phyloP scores from a whole-genome alignment of 2,329 filamentous ascomycete species.

The Aspergillus ustus region DNA sequence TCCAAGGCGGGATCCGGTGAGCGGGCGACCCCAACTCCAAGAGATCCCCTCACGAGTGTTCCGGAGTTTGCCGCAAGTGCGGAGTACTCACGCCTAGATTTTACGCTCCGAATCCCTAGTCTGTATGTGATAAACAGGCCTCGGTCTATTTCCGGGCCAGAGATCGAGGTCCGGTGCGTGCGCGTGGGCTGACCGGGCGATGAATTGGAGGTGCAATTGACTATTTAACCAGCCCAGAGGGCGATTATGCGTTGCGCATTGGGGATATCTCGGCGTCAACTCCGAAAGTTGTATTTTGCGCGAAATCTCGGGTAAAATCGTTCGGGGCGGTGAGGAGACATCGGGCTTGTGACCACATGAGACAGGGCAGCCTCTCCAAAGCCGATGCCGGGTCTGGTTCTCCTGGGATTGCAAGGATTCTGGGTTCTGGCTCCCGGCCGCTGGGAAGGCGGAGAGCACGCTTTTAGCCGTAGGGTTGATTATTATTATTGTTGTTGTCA shows the following conservation, averaged over 20 bases:
- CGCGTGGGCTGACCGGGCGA: neutral
- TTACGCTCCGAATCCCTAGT: neutral
- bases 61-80: conserved; percentile 22
- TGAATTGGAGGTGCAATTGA: neutral
- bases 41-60: conserved; percentile 11
- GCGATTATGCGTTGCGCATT: neutral
- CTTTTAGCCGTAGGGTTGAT: conserved; percentile 1
- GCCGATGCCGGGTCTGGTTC: conserved; percentile 10
- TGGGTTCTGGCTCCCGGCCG: neutral
- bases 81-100: neutral
- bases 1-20: conserved; percentile 3
- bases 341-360: conserved; percentile 1
- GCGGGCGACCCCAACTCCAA: conserved; percentile 1
- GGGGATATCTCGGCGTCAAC: neutral
- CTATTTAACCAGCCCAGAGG: neutral
- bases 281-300: neutral
- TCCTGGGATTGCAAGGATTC: neutral
- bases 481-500: conserved; percentile 14
- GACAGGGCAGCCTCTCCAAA: neutral
- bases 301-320: conserved; percentile 9
- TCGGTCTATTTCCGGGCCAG: neutral
- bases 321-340: conserved; percentile 16
- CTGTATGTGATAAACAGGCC: neutral
- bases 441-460: neutral
- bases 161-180: neutral